Conservation (phyloP, 1,284 basidiomycete genomes). For the Cutaneotrichosporon sp. region DNA sequence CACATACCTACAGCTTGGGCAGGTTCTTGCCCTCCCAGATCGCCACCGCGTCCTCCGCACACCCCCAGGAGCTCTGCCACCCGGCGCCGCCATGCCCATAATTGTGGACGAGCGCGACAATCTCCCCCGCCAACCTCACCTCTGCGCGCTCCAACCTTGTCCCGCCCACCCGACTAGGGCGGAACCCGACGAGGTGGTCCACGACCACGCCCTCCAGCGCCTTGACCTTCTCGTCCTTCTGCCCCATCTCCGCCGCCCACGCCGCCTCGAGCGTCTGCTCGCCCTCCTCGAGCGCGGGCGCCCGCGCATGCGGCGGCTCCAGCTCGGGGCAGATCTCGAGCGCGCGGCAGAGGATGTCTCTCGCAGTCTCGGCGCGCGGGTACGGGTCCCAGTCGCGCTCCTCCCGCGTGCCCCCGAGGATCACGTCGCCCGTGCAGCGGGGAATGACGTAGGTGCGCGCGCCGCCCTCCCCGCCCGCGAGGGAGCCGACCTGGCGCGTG, state of each 20-base stretch:
- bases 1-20: slow-evolving; percentile 8
- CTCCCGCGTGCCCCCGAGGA: slow-evolving; percentile 52
- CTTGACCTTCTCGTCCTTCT: not conserved
- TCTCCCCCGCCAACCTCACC: not conserved
- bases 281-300: not conserved
- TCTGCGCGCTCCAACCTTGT: slow-evolving; percentile 34
- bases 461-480: slow-evolving; percentile 49
- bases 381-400: slow-evolving; percentile 45
- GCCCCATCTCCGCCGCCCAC: not conserved
- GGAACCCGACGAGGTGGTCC: slow-evolving; percentile 41
- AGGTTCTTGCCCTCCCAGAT: slow-evolving; percentile 40
- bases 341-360: slow-evolving; percentile 41
- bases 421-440: slow-evolving; percentile 46
- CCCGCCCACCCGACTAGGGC: slow-evolving; percentile 40
- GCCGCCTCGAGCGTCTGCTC: slow-evolving; percentile 5
- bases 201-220: slow-evolving; percentile 29
- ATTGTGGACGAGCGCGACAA: slow-evolving; percentile 40
- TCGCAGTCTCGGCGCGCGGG: slow-evolving; percentile 34
- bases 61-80: slow-evolving; percentile 53
- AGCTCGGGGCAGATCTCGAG: slow-evolving; percentile 45
- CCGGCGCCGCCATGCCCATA: slow-evolving; percentile 54
- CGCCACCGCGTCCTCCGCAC: slow-evolving; percentile 44
- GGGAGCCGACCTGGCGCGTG: slow-evolving; percentile 46
- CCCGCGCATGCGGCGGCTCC: slow-evolving; percentile 21
- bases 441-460: slow-evolving; percentile 53